Conservation (phyloP, 805 yeast genomes). For the Nakazawaea ambrosiae region DNA sequence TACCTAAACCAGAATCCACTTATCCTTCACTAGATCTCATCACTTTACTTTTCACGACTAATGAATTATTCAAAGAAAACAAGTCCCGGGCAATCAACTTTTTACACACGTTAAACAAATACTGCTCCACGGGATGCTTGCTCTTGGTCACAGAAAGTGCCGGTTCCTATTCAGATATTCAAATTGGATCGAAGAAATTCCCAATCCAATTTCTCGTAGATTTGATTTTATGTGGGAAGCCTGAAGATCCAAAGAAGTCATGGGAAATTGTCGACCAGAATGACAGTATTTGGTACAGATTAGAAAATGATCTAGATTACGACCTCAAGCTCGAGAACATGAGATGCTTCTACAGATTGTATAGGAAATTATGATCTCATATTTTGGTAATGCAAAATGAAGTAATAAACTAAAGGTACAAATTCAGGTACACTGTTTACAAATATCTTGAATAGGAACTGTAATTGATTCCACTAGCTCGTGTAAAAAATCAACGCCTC, state of each 20-base stretch:
- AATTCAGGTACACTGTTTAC: conserved; percentile 8
- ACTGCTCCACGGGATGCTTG: conserved; percentile 50
- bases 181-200: conserved; percentile 67
- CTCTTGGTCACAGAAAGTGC: conserved; percentile 80
- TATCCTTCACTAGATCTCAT: conserved; percentile 38
- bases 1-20: conserved; percentile 18
- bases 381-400: too few relatives aligned
- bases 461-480: background rate
- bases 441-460: conserved; percentile 13
- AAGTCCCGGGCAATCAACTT: conserved; percentile 53
- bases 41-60: conserved; percentile 78
- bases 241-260: conserved; percentile 35
- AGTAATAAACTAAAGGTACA: too few relatives aligned
- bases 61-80: conserved; percentile 73
- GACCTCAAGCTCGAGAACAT: conserved; percentile 74
- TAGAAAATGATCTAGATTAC: conserved; percentile 38
- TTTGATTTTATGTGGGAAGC: conserved; percentile 54
- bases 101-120: conserved; percentile 42
- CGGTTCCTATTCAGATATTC: conserved; percentile 79
- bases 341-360: conserved; percentile 78
- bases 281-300: conserved; percentile 81
- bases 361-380: conserved; percentile 38
- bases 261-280: conserved; percentile 64
- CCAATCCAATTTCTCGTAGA: conserved; percentile 81
- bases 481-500: too few relatives aligned